Base-by-base conservation (phyloP, 1,139 yeast species). In the Hyphopichia pseudoburtonii region DNA sequence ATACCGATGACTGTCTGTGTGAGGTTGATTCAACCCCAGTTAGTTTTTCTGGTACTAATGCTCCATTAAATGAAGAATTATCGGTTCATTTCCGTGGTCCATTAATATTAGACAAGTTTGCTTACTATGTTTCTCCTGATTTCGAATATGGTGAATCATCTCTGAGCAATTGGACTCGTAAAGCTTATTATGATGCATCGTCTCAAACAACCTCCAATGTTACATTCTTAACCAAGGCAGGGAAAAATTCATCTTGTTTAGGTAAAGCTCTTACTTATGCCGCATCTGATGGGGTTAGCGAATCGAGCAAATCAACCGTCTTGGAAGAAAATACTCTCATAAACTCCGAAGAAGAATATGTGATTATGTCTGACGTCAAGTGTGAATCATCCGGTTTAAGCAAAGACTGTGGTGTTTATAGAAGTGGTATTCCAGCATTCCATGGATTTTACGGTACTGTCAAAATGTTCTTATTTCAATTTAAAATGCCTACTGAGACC, bases 61-160 rank as follows among this genome's bases (percentile, higher is more conserved):
- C 96, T 34, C 97, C 97, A 24, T 68, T 90, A 43, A 80, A 88
- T 63, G 95, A 88, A 65, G 96, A 88, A 60, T 69, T 90, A 36
- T 82, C 96, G 14, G 86, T 92, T 40, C 97, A 90, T 63, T 87
- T 90, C 73, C 81, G 97, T 66, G 98, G 97, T 40, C 98, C 97
- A 24, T 62, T 92, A 48, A 72, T 77, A 42, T 76, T 90, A 57
- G 66, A 73, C 53, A 86, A 86, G 64, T 88, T 92, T 57, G 97
- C 89, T 49, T 66, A 58, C 27, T 70, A 68, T 48, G 60, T 56
- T 14, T 51, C 72, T 2, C 52, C 48, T 12, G 47, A 87, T 74
- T 49, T 84, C 27, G 48, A 65, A 15, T 47, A 66, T 31, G 56
- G 71, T 22, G 47, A 61, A 24, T 46, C 54, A 28, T 36, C 51